These are phyloP conservation scores for Vitis amurensis DNA, from an alignment of 164 flowering plant species.

Conservation along the genomic window DNA sequence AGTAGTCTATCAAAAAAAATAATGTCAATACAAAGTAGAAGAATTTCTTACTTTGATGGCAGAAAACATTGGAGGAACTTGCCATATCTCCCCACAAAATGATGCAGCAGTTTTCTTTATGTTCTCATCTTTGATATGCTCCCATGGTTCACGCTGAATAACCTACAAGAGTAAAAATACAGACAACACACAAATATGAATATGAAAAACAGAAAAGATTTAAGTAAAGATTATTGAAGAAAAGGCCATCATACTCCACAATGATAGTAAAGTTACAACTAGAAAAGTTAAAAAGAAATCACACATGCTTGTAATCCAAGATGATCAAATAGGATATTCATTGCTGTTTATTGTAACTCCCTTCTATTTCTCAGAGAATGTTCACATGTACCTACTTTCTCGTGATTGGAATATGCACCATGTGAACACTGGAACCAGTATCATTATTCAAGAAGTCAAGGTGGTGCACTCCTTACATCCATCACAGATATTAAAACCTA, in stretches of 20 bases:
- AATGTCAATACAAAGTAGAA: neutral
- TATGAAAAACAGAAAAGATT: neutral
- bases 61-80: slow-evolving; percentile 99
- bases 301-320: neutral
- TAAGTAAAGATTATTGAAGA: neutral
- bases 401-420: no score
- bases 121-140: slow-evolving; percentile 89
- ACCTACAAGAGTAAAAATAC: slow-evolving; percentile 40
- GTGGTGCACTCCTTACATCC: neutral
- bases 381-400: no score
- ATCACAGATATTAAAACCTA: neutral
- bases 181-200: neutral
- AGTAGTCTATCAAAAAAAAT: neutral
- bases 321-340: neutral
- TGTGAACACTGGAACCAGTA: no score
- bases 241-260: neutral
- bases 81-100: slow-evolving; percentile 93
- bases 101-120: slow-evolving; percentile 72
- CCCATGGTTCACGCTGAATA: slow-evolving; percentile 98
- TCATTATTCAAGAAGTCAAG: no score
- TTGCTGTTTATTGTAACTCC: neutral
- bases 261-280: neutral
- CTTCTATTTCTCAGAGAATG: neutral
- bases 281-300: neutral
- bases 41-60: slow-evolving; percentile 86